These are phyloP conservation scores for Sporothrix euskadiensis DNA, from an alignment of 2,329 filamentous ascomycete genomes.

Conservation along the genomic window DNA sequence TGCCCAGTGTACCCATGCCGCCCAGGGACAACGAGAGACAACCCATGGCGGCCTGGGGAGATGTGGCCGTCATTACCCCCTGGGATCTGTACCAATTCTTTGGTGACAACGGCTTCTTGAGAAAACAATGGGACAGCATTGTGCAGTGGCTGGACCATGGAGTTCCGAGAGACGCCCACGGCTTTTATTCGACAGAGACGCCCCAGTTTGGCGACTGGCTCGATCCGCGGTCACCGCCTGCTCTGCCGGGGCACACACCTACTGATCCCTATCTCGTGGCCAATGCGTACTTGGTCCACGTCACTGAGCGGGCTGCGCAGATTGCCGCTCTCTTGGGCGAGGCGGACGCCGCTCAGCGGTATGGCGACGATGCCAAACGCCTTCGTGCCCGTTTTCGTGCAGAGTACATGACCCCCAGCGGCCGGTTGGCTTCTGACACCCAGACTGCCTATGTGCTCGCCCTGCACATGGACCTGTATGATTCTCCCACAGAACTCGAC, in stretches of 20 bases:
- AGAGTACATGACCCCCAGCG: not conserved
- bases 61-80: not conserved
- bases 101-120: not conserved
- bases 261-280: constrained; percentile 42
- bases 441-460: not conserved
- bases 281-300: constrained; percentile 33
- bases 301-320: not conserved
- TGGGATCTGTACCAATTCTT: constrained; percentile 3
- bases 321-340: not conserved
- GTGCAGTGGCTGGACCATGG: not conserved
- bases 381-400: not conserved
- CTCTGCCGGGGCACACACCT: constrained; percentile 42
- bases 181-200: not conserved
- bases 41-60: constrained; percentile 1
- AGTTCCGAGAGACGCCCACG: not conserved
- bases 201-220: constrained; percentile 17
- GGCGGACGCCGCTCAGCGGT: not conserved
- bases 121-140: constrained; percentile 4
- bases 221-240: constrained; percentile 48
- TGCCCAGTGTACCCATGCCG: not conserved
- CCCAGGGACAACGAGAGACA: not conserved
- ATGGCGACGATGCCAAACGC: not conserved
- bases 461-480: not conserved
- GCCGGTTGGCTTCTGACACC: not conserved
- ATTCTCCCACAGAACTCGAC: not conserved